These are phyloP conservation scores for Chrysanthemum lavandulifolium DNA, from an alignment of 129 eudicot genomes.

Conservation along the genomic window DNA sequence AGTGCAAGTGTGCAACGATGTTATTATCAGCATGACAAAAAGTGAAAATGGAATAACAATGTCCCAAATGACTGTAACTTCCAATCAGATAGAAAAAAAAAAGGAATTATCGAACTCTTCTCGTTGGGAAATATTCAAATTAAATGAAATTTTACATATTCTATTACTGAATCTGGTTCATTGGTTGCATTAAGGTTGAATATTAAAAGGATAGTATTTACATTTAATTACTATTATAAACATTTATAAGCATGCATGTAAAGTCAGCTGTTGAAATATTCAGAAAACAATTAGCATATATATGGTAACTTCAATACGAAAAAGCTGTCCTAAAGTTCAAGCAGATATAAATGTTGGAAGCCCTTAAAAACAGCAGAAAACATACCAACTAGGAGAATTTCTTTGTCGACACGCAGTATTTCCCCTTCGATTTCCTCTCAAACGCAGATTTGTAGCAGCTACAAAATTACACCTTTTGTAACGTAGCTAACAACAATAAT, in stretches of 20 bases:
- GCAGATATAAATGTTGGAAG: background rate
- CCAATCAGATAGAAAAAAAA: background rate
- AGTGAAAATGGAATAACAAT: too few relatives aligned
- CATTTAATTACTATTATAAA: background rate
- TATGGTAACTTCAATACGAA: background rate
- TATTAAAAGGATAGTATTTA: too few relatives aligned
- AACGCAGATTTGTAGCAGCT: background rate
- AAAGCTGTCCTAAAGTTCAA: background rate
- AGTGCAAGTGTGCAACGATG: too few relatives aligned
- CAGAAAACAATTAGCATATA: background rate
- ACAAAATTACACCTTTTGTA: background rate
- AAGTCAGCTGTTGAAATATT: background rate
- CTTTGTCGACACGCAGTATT: background rate
- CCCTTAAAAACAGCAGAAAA: background rate
- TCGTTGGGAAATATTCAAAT: background rate
- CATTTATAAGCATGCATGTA: background rate
- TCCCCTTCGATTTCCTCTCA: background rate
- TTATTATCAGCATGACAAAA: too few relatives aligned
- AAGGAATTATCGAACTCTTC: background rate
- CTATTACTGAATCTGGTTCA: background rate
- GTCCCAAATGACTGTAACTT: too few relatives aligned
- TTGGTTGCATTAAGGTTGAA: background rate
- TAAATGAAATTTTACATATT: background rate
- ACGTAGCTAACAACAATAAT: background rate
- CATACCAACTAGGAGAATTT: conserved; percentile 10